Evolutionary conservation across 164 flowering plant species (phyloP).

Genomic region (Piper longum): DNA sequence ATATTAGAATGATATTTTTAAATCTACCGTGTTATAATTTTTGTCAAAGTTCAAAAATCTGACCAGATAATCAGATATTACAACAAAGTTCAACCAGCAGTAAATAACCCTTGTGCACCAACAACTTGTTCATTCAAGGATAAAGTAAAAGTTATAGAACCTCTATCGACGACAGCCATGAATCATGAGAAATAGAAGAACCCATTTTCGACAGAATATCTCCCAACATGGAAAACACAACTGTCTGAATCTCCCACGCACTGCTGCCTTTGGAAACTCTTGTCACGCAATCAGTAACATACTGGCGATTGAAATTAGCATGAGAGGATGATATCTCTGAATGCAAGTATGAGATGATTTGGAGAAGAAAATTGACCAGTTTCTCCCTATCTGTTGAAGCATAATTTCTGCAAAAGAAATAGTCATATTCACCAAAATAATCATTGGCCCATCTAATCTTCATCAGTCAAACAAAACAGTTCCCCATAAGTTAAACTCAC

Average conservation of each 20-base stretch:
- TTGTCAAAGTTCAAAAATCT: neutral
- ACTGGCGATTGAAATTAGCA: slow-evolving; percentile 18
- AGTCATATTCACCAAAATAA: slow-evolving; percentile 8
- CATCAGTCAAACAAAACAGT: neutral
- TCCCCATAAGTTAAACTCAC: slow-evolving; percentile 17
- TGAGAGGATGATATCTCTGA: slow-evolving; percentile 12
- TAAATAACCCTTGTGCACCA: neutral
- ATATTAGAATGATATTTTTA: neutral
- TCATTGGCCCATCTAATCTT: neutral
- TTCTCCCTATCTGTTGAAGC: slow-evolving; percentile 25
- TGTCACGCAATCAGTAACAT: slow-evolving; percentile 15
- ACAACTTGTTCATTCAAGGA: neutral
- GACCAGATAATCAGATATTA: neutral
- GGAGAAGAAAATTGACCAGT: slow-evolving; percentile 44
- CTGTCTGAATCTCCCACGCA: slow-evolving; percentile 48
- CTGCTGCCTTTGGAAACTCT: slow-evolving; percentile 12
- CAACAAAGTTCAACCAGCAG: neutral
- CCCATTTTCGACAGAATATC: slow-evolving; percentile 47
- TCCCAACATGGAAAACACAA: slow-evolving; percentile 46
- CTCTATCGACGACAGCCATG: slow-evolving; percentile 63
- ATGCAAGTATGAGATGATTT: slow-evolving; percentile 28
- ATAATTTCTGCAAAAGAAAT: slow-evolving; percentile 17
- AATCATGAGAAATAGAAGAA: slow-evolving; percentile 37
- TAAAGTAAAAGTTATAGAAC: slow-evolving; percentile 17
- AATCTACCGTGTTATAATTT: neutral